Base-by-base conservation (phyloP, 176 grass and related monocot species). In the Tillandsia leiboldiana region DNA sequence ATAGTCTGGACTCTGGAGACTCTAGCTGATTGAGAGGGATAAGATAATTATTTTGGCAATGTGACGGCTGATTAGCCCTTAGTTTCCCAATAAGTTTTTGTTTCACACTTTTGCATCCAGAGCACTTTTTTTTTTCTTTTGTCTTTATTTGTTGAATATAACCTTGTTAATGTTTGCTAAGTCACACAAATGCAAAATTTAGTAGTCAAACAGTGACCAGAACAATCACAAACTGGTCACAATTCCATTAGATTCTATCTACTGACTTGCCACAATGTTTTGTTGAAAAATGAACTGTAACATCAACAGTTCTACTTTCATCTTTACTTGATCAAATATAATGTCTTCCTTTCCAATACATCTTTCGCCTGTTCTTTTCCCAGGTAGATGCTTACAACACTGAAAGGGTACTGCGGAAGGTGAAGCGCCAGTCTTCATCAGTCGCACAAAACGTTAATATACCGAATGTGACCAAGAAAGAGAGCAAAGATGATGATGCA, bases 371-470 rank as follows among this genome's bases (percentile, higher is more conserved):
- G 22, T 61, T 20, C 1, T 73, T 70, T 62, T 53, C 87, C 51
- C 77, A 99, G 90, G 94, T 99, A 12, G 87, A 88, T 4, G 4
- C 70, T 3, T 99, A 93, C 72, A 79, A 86, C 26, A 83, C 72
- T 10, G 89, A 81, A 48, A 87, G 71, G 80, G 78, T 80, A 80
- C 76, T 93, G 65, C 83, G 70, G 73, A 93, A 99, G 84, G 84
- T 93, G 74, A 99, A 93, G 73, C 77, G 87, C 12, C 64, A 85
- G 15, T 78, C 87, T 9, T 50, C 33, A 12, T 67, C 22, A 28
- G 51, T 78, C 3, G 70, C 59, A 62, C 42, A 77, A 58, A 83
- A 86, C 49, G 64, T 73, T 70, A 82, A 54, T 12, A 67, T 82
- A 77, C 75, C 70, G 68, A 87, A 87, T 78, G 63, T 81, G 50